Conservation (phyloP, 352 stramenopile species). For the Phytopythium litorale region DNA sequence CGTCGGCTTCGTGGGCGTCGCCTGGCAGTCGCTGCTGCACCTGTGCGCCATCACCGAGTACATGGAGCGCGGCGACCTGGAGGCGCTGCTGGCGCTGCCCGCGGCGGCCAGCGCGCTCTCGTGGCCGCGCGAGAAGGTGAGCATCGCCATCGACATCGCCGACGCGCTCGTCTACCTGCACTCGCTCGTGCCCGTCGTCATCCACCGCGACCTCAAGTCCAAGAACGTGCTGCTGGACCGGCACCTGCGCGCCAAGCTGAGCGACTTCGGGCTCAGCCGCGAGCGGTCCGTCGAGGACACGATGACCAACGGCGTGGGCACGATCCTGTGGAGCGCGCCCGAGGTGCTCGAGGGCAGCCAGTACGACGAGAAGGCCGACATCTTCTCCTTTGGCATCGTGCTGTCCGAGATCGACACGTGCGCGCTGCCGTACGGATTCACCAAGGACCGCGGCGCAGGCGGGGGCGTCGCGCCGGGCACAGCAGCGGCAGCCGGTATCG, state of each 20-base stretch:
- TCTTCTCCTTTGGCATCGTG: constrained; percentile 75
- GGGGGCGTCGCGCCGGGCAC: not conserved
- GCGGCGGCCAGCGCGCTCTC: constrained; percentile 35
- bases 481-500: not conserved
- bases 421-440: constrained; percentile 67
- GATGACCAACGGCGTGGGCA: constrained; percentile 76
- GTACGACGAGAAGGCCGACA: constrained; percentile 76
- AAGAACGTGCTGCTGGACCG: constrained; percentile 72
- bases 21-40: constrained; percentile 73
- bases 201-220: constrained; percentile 72
- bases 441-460: constrained; percentile 20
- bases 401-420: constrained; percentile 77
- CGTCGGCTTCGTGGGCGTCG: constrained; percentile 75
- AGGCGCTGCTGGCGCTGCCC: constrained; percentile 38
- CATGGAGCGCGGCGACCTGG: constrained; percentile 69
- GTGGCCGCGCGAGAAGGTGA: constrained; percentile 59
- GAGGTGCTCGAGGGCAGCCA: constrained; percentile 69
- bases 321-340: constrained; percentile 68
- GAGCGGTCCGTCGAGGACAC: constrained; percentile 64
- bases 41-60: constrained; percentile 79
- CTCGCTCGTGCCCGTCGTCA: constrained; percentile 57
- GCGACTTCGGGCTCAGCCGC: constrained; percentile 68
- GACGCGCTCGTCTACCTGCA: constrained; percentile 72
- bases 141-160: constrained; percentile 55
- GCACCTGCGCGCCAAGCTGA: constrained; percentile 60